These are phyloP conservation scores for Suhomyces tanzawaensis DNA, from an alignment of 805 yeast genomes.

Conservation along the genomic window DNA sequence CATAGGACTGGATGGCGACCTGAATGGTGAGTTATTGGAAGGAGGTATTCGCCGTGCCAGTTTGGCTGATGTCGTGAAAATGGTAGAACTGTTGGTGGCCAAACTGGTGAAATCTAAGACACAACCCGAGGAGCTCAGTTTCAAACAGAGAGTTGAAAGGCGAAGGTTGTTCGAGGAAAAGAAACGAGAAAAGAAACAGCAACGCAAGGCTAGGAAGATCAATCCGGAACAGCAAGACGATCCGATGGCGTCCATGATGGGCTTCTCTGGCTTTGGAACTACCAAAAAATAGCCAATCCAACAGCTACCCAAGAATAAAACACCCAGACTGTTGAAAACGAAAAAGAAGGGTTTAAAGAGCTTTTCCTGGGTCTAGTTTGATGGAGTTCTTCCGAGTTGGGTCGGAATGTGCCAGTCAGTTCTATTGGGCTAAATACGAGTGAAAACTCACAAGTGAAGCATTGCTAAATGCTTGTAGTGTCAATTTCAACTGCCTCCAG, in stretches of 20 bases:
- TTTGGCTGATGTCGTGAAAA: constrained; percentile 29
- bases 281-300: constrained; percentile 47
- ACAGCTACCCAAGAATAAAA: too few relatives aligned
- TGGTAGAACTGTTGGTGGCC: constrained; percentile 29
- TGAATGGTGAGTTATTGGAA: constrained; percentile 20
- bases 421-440: too few relatives aligned
- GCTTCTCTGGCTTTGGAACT: constrained; percentile 55
- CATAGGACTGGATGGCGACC: constrained; percentile 11
- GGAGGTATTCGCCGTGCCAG: constrained; percentile 38
- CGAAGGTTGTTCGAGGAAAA: constrained; percentile 39
- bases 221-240: constrained; percentile 12
- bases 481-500: too few relatives aligned
- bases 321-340: too few relatives aligned
- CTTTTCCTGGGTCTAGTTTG: too few relatives aligned
- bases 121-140: constrained; percentile 13
- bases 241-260: constrained; percentile 45
- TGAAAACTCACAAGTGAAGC: too few relatives aligned
- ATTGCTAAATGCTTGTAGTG: too few relatives aligned
- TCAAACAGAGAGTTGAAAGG: constrained; percentile 39
- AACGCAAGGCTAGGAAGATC: constrained; percentile 21
- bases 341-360: too few relatives aligned
- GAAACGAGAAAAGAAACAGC: constrained; percentile 25
- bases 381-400: too few relatives aligned
- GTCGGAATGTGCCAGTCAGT: too few relatives aligned
- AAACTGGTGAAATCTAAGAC: constrained; percentile 17